phyloP scores from a whole-genome alignment of 2,329 filamentous ascomycete genomes.

The Trichoderma polysporum region DNA sequence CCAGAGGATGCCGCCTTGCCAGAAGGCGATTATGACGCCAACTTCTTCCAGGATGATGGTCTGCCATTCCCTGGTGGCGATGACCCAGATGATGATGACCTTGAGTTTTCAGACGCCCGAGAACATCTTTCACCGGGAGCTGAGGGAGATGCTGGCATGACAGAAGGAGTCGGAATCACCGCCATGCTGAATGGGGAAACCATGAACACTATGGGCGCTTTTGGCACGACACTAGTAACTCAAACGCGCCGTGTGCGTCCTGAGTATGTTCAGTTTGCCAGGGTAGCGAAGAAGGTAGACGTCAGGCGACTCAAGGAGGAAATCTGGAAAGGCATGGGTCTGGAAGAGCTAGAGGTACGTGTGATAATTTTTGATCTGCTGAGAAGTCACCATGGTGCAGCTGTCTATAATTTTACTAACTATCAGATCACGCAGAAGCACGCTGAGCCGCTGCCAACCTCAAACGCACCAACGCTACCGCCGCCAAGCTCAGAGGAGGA shows the following conservation, averaged over 20 bases:
- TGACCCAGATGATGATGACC: slow-evolving; percentile 65
- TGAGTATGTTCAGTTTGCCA: slow-evolving; percentile 69
- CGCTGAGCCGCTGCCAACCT: slow-evolving; percentile 28
- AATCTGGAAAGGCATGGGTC: slow-evolving; percentile 65
- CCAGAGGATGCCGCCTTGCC: slow-evolving; percentile 59
- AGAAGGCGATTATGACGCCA: slow-evolving; percentile 86
- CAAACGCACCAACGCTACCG: slow-evolving; percentile 30
- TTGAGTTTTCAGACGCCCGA: slow-evolving; percentile 76
- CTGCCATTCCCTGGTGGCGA: slow-evolving; percentile 65
- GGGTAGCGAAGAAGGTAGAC: slow-evolving; percentile 70
- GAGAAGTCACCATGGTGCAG: background rate
- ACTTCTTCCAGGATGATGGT: slow-evolving; percentile 93
- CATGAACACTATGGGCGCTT: slow-evolving; percentile 47
- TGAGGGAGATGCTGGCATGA: slow-evolving; percentile 50
- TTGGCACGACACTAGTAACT: slow-evolving; percentile 68
- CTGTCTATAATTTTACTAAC: background rate
- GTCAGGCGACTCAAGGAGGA: slow-evolving; percentile 68
- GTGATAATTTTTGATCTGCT: background rate
- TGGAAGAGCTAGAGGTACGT: slow-evolving; percentile 54
- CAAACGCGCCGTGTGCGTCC: slow-evolving; percentile 62
- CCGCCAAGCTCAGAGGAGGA: slow-evolving; percentile 39
- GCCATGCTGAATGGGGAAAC: slow-evolving; percentile 53
- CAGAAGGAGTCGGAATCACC: slow-evolving; percentile 49
- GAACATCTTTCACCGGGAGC: slow-evolving; percentile 73
- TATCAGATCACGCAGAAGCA: slow-evolving; percentile 8